A percentile compares a stretch with the other conserved stretches of the same genome.
phyloP scores from a whole-genome alignment of 2,329 filamentous ascomycete species.

The Beauveria medogensis region DNA sequence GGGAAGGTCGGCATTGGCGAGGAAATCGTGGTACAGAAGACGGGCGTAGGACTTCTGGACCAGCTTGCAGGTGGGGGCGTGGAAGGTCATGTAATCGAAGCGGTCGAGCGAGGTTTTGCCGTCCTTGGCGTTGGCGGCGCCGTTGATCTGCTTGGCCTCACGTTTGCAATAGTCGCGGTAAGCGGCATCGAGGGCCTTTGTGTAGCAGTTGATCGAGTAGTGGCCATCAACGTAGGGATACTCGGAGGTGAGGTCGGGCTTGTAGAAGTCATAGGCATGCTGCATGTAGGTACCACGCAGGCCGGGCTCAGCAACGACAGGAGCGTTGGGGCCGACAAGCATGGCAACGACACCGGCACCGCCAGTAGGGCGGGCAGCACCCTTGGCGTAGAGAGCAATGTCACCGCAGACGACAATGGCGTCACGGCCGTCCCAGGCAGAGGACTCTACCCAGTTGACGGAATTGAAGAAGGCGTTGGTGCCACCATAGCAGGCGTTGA shows the following conservation, averaged over 20 bases:
- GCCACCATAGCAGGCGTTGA: constrained; percentile 82
- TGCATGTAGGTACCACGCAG: constrained; percentile 74
- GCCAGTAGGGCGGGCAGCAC: constrained; percentile 71
- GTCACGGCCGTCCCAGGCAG: constrained; percentile 76
- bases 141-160: constrained; percentile 45
- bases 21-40: constrained; percentile 79
- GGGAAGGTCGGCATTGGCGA: constrained; percentile 57
- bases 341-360: constrained; percentile 73
- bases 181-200: constrained; percentile 68
- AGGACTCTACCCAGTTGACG: constrained; percentile 80
- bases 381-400: constrained; percentile 80
- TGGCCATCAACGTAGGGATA: constrained; percentile 81
- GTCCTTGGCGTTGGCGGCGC: constrained; percentile 34
- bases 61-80: constrained; percentile 80
- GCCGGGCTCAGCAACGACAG: constrained; percentile 68
- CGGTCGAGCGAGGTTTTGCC: constrained; percentile 62
- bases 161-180: constrained; percentile 75
- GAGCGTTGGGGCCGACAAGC: constrained; percentile 70
- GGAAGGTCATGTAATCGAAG: constrained; percentile 79
- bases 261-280: constrained; percentile 86
- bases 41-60: constrained; percentile 80
- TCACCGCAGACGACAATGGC: constrained; percentile 74
- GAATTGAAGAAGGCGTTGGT: constrained; percentile 80
- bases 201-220: constrained; percentile 77
- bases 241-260: constrained; percentile 80